A percentile compares a stretch with the other conserved stretches of the same genome.
These are phyloP conservation scores for Xylogone sp. DNA, from an alignment of 2,329 filamentous ascomycete species.

Conservation along the genomic window DNA sequence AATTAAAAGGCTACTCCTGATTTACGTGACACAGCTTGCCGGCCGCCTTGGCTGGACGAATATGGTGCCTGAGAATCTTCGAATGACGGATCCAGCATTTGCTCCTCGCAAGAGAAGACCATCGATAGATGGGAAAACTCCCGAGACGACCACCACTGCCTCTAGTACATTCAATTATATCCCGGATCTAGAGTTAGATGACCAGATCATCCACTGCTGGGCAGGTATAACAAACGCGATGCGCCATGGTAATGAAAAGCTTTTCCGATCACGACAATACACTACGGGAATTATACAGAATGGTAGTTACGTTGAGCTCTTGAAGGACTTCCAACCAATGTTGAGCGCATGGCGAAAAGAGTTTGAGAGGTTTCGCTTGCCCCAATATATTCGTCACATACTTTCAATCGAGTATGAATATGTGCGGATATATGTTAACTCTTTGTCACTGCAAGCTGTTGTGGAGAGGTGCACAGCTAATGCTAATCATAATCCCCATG, in stretches of 20 bases:
- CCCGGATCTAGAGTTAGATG: constrained; percentile 62
- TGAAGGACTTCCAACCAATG: constrained; percentile 78
- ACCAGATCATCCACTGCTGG: constrained; percentile 83
- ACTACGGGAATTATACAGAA: constrained; percentile 87
- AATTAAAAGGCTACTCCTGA: constrained; percentile 80
- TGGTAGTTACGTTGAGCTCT: constrained; percentile 75
- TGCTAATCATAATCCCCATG: constrained; percentile 41
- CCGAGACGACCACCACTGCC: constrained; percentile 53
- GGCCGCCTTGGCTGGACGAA: constrained; percentile 89
- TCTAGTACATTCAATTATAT: constrained; percentile 63
- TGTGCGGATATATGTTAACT: constrained; percentile 91
- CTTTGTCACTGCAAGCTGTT: constrained; percentile 87
- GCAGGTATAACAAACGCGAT: constrained; percentile 89
- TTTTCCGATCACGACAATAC: constrained; percentile 83
- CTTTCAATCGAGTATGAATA: constrained; percentile 95
- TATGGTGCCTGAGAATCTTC: constrained; percentile 74
- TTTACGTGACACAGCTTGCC: constrained; percentile 92
- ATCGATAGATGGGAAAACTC: constrained; percentile 54
- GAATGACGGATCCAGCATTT: constrained; percentile 54
- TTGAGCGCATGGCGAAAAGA: constrained; percentile 75
- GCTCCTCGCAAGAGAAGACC: constrained; percentile 33
- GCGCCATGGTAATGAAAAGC: constrained; percentile 81
- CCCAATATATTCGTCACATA: constrained; percentile 67
- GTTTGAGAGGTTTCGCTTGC: constrained; percentile 73
- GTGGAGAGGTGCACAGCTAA: constrained; percentile 88